Evolutionary conservation across 179 eudicot genomes (phyloP).

Genomic region (Carnegiea gigantea): DNA sequence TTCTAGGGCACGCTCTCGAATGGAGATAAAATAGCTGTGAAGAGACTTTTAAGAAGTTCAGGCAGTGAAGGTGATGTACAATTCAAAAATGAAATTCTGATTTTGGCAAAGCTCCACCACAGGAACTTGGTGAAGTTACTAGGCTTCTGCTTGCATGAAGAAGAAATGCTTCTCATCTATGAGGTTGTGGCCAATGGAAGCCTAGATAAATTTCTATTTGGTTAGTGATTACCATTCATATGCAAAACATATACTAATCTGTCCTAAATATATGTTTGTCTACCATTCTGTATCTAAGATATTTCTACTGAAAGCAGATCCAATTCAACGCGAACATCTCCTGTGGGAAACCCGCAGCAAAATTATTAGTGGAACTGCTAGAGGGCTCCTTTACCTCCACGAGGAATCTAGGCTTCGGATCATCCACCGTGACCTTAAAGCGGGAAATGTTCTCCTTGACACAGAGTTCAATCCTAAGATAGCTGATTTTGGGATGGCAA

Average conservation of each 20-base stretch:
- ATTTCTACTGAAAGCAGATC: constrained; percentile 12
- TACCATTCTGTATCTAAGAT: not conserved
- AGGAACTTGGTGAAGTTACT: constrained; percentile 30
- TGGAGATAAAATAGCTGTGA: constrained; percentile 34
- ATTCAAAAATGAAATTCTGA: constrained; percentile 39
- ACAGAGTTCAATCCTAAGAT: constrained; percentile 38
- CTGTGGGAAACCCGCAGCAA: constrained; percentile 37
- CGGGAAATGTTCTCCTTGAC: constrained; percentile 39
- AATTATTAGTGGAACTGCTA: constrained; percentile 33
- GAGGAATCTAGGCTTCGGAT: constrained; percentile 41
- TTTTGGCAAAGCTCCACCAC: constrained; percentile 32
- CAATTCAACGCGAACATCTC: constrained; percentile 18
- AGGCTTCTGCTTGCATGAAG: constrained; percentile 37
- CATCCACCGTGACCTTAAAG: constrained; percentile 45
- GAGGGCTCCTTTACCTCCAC: constrained; percentile 45
- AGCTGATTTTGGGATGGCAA: constrained; percentile 51
- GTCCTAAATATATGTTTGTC: too few species aligned
- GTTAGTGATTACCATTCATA: constrained; percentile 14
- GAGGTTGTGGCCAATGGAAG: constrained; percentile 38
- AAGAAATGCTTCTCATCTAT: constrained; percentile 44
- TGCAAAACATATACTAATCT: not conserved
- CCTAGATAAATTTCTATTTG: constrained; percentile 37
- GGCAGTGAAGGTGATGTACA: constrained; percentile 30
- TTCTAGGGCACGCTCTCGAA: constrained; percentile 27
- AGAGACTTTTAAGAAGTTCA: constrained; percentile 30